A percentile compares a stretch with the other conserved stretches of the same genome.
Conservation (phyloP, 2,329 filamentous ascomycete genomes). For the Verticillium dahliae region DNA sequence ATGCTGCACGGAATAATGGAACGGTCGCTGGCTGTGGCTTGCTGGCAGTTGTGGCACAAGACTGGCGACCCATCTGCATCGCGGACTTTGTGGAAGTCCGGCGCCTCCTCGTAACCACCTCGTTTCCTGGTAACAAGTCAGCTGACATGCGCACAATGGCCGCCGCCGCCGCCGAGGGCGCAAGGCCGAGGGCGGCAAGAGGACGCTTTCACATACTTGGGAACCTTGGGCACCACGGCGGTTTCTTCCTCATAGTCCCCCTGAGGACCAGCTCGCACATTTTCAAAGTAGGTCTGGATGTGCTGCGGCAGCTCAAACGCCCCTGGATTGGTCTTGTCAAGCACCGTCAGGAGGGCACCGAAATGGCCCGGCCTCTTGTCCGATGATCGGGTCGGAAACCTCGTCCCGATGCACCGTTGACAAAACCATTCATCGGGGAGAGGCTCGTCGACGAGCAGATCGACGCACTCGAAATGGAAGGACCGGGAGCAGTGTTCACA, state of each 20-base stretch:
- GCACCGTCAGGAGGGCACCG: conserved; percentile 52
- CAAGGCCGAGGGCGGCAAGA: background rate
- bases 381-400: conserved; percentile 27
- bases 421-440: conserved; percentile 81
- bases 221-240: background rate
- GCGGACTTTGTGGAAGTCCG: conserved; percentile 62
- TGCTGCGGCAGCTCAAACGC: conserved; percentile 66
- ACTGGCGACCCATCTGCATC: conserved; percentile 69
- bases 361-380: conserved; percentile 44
- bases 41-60: conserved; percentile 70
- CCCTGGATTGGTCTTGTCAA: conserved; percentile 64
- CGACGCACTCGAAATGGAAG: conserved; percentile 84
- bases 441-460: conserved; percentile 65
- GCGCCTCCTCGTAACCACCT: conserved; percentile 52
- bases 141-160: conserved; percentile 10
- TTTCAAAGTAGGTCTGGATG: conserved; percentile 71
- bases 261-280: conserved; percentile 67
- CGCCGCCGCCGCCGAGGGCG: background rate
- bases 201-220: background rate
- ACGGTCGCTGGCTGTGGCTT: conserved; percentile 54
- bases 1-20: conserved; percentile 81
- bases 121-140: conserved; percentile 37
- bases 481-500: conserved; percentile 89
- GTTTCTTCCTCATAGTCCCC: conserved; percentile 72
- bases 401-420: conserved; percentile 57